phyloP scores from a whole-genome alignment of 2,329 filamentous ascomycete species.

The Monosporascus sp. region DNA sequence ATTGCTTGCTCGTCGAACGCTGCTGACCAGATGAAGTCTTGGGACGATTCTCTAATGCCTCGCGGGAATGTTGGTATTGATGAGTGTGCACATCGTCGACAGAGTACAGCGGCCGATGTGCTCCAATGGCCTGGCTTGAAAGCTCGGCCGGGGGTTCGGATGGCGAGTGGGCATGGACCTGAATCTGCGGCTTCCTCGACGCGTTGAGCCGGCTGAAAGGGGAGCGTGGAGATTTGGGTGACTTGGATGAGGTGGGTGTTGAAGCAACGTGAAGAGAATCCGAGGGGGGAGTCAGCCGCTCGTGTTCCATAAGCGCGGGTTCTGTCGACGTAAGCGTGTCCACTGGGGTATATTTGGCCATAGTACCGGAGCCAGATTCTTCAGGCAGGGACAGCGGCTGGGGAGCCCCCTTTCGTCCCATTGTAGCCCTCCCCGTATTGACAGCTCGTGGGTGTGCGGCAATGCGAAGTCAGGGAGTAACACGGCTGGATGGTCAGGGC shows the following conservation, averaged over 20 bases:
- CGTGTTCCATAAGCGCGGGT: not conserved
- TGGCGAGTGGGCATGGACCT: not conserved
- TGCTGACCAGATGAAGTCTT: constrained; percentile 12
- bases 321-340: not conserved
- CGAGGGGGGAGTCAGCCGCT: not conserved
- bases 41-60: constrained; percentile 13
- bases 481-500: too few species aligned
- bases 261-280: constrained; percentile 17
- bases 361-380: constrained; percentile 14
- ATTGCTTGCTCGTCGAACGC: constrained; percentile 13
- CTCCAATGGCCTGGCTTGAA: constrained; percentile 7
- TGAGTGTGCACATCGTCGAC: constrained; percentile 19
- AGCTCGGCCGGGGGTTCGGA: constrained; percentile 1
- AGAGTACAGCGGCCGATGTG: constrained; percentile 13
- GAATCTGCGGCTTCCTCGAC: constrained; percentile 17
- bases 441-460: not conserved
- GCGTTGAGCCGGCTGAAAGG: constrained; percentile 27
- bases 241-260: constrained; percentile 22
- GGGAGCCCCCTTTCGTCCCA: constrained; percentile 55
- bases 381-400: constrained; percentile 51
- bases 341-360: not conserved
- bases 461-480: too few species aligned
- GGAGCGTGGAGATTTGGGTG: constrained; percentile 26
- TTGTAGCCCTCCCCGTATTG: constrained; percentile 21
- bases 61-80: constrained; percentile 13